Evolutionary conservation across 306 rosid genomes (phyloP).

Genomic region (Cucurbita argyrosperma): DNA sequence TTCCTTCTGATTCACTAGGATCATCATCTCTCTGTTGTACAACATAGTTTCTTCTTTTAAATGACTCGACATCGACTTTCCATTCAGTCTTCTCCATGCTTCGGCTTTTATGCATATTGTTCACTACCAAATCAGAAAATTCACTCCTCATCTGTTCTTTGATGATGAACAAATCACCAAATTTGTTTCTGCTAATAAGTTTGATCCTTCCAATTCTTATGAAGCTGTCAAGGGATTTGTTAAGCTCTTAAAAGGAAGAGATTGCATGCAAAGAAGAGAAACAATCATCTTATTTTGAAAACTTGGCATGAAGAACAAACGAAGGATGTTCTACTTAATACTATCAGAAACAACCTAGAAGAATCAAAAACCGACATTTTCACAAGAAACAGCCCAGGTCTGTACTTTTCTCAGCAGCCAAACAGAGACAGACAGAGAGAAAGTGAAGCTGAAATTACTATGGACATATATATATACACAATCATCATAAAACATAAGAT

Average conservation of each 20-base stretch:
- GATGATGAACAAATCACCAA: not conserved
- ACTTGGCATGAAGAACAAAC: not conserved
- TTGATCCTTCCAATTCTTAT: not conserved
- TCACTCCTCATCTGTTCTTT: not conserved
- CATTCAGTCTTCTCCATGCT: not conserved
- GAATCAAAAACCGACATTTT: not conserved
- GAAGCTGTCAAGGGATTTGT: not conserved
- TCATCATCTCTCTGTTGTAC: not conserved
- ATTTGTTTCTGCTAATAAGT: not conserved
- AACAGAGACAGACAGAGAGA: not conserved
- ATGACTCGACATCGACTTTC: not conserved
- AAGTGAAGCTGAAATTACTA: not conserved
- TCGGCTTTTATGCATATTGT: not conserved
- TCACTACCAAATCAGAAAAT: not conserved
- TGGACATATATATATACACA: not conserved
- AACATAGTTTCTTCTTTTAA: not conserved
- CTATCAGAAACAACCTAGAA: not conserved
- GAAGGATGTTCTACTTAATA: not conserved
- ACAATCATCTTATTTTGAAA: not conserved
- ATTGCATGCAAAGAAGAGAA: not conserved
- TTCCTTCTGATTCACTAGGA: constrained; percentile 4
- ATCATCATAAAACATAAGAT: no score
- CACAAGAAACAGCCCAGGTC: not conserved
- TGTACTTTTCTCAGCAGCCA: not conserved
- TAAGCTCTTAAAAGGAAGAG: not conserved